Evolutionary conservation across 305 asterid species (phyloP).

Genomic region (Fraxinus xanthoxyloides): DNA sequence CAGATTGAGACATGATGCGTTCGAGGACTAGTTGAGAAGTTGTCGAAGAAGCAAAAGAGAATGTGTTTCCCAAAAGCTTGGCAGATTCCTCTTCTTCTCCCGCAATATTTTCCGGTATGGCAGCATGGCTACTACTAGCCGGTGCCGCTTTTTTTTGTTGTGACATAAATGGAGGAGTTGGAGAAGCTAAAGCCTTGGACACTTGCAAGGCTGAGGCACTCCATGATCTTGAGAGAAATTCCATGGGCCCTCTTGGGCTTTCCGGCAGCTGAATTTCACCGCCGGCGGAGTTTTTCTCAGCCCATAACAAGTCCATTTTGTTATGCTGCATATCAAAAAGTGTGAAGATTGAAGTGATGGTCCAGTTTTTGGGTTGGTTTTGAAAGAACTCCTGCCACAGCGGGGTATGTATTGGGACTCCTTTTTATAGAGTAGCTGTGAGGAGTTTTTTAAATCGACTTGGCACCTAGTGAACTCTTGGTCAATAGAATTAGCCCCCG

Average conservation of each 20-base stretch:
- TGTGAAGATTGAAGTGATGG: slow-evolving; percentile 1
- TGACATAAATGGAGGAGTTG: slow-evolving; percentile 30
- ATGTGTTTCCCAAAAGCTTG: slow-evolving; percentile 74
- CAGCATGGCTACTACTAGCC: slow-evolving; percentile 7
- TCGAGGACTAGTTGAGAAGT: slow-evolving; percentile 96
- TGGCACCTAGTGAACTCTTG: slow-evolving; percentile 24
- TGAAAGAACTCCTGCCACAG: slow-evolving; percentile 11
- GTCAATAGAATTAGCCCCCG: slow-evolving; percentile 20
- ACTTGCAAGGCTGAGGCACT: slow-evolving; percentile 87
- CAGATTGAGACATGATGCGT: slow-evolving; percentile 97
- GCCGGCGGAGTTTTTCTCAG: slow-evolving; percentile 51
- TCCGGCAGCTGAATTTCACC: slow-evolving; percentile 79
- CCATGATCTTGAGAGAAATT: slow-evolving; percentile 95
- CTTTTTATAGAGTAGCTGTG: slow-evolving; percentile 22
- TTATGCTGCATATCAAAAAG: slow-evolving; percentile 9
- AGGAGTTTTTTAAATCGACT: slow-evolving; percentile 21
- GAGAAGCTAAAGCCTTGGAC: slow-evolving; percentile 60
- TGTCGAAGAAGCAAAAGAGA: slow-evolving; percentile 92
- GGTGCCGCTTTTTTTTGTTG: neutral
- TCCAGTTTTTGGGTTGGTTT: neutral
- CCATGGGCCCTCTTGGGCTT: slow-evolving; percentile 97
- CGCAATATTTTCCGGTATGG: slow-evolving; percentile 51
- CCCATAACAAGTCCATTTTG: slow-evolving; percentile 65
- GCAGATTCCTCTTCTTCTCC: slow-evolving; percentile 68
- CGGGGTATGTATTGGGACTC: slow-evolving; percentile 3